Evolutionary conservation across 805 yeast species (phyloP), one percentile per base, ranked within the genome.

Genomic region (Ogataea trehaloabstinens): DNA sequence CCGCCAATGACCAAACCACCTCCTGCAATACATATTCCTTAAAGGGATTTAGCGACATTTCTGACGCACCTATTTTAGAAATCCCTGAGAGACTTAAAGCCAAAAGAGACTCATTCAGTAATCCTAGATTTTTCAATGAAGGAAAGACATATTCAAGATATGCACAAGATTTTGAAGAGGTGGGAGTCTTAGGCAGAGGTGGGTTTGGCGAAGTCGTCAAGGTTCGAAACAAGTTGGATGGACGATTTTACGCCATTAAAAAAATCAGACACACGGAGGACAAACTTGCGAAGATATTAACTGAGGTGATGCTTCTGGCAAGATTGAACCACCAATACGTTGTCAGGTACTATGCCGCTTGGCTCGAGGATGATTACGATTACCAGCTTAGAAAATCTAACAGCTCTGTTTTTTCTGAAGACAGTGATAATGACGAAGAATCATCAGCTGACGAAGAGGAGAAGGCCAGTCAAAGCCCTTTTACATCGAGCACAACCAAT

Each of bases 131-230:
- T 31, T 46, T 51, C 1, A 37, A 48, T 1, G 56, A 48, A 21
- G 5, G 38, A 4, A 47, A 45, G 19, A 46, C 48, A 2, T 63
- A 70, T 40, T 88, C 96, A 1, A 71, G 99, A 46, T 93, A 91
- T 57, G 85, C 81, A 3, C 78, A 90, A 45, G 99, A 93, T 58
- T 93, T 95, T 61, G 99, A 93, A 60, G 99, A 93, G 57, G 85
- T 88, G 31, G 93, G 91, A 0, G 78, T 82, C 16, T 64, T 93
- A 6, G 99, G 99, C 2, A 79, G 81, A 51, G 99, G 99, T 28
- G 99, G 95, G 0, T 93, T 85, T 64, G 99, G 99, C 5, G 97
- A 93, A 60, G 99, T 93, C 6, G 96, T 93, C n/a, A 90, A 91
- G 55, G 98, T 93, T 0, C 71, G 99, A 44, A 91, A 90, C 58